Evolutionary conservation across 108 stramenopile species (phyloP).

Genomic region (Cyclotella baltica): DNA sequence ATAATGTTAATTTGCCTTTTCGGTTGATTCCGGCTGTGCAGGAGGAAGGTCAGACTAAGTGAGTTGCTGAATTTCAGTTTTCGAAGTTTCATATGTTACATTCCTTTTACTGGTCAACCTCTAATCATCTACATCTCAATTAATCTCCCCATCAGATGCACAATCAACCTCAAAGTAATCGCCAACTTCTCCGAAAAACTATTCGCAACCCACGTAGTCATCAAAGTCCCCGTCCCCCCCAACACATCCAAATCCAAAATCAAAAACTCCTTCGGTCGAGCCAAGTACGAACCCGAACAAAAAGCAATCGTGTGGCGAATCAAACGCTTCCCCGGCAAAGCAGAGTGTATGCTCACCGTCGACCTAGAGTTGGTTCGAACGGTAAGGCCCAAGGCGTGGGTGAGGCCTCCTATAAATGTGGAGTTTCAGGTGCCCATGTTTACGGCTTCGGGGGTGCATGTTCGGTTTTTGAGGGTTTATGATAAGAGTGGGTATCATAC

Average conservation of each 20-base stretch:
- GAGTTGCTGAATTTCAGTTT: constrained; percentile 39
- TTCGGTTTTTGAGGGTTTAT: constrained; percentile 97
- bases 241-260: constrained; percentile 97
- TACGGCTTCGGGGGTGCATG: constrained; percentile 97
- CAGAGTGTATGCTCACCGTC: constrained; percentile 93
- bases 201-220: constrained; percentile 94
- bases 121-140: background rate
- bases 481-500: constrained; percentile 97
- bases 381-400: constrained; percentile 96
- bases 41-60: constrained; percentile 94
- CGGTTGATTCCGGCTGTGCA: constrained; percentile 96
- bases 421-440: constrained; percentile 99
- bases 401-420: constrained; percentile 93
- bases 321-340: constrained; percentile 94
- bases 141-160: constrained; percentile 59
- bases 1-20: constrained; percentile 96
- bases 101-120: constrained; percentile 1
- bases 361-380: constrained; percentile 96
- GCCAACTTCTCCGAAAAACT: constrained; percentile 94
- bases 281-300: constrained; percentile 98
- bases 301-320: constrained; percentile 98
- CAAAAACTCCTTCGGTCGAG: constrained; percentile 91
- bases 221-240: constrained; percentile 97
- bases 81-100: too few relatives aligned
- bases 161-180: constrained; percentile 94